These are phyloP conservation scores for Hibiscus mutabilis DNA, from an alignment of 345 rosid genomes.

Conservation along the genomic window DNA sequence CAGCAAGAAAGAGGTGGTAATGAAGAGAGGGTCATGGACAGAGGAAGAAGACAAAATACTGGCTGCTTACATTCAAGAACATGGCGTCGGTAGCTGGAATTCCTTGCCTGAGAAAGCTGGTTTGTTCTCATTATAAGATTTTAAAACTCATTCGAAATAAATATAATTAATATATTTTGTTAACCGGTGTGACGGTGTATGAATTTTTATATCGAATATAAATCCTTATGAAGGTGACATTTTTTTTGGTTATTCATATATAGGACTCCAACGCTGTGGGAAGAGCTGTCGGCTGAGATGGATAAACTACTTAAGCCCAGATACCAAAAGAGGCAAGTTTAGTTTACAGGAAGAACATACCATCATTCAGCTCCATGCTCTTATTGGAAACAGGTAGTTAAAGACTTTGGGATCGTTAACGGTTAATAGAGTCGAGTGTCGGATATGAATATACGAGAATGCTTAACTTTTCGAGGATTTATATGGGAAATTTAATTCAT, in stretches of 20 bases:
- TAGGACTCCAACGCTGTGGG: conserved; percentile 50
- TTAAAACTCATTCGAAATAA: too few species aligned
- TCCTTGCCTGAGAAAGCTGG: conserved; percentile 48
- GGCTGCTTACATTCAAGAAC: conserved; percentile 36
- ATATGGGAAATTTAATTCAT: not conserved
- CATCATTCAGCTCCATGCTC: conserved; percentile 52
- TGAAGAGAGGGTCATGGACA: conserved; percentile 59
- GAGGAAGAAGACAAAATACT: conserved; percentile 50
- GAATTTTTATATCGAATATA: too few species aligned
- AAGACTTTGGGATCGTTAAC: too few species aligned
- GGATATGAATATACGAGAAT: too few species aligned
- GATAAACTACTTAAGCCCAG: conserved; percentile 52
- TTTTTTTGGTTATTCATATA: not conserved
- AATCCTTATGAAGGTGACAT: too few species aligned
- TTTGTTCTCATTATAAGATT: not conserved
- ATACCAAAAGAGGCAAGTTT: conserved; percentile 54
- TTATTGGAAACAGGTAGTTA: conserved; percentile 43
- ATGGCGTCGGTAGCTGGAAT: conserved; percentile 49
- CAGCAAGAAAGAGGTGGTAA: conserved; percentile 35
- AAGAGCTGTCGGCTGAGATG: conserved; percentile 55
- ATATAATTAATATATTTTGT: too few species aligned
- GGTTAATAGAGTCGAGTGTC: too few species aligned
- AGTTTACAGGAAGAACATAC: conserved; percentile 46
- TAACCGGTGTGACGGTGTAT: too few species aligned
- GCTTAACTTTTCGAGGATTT: not conserved